phyloP scores from a whole-genome alignment of 441 rosid species.

The Syzygium syzygioides region DNA sequence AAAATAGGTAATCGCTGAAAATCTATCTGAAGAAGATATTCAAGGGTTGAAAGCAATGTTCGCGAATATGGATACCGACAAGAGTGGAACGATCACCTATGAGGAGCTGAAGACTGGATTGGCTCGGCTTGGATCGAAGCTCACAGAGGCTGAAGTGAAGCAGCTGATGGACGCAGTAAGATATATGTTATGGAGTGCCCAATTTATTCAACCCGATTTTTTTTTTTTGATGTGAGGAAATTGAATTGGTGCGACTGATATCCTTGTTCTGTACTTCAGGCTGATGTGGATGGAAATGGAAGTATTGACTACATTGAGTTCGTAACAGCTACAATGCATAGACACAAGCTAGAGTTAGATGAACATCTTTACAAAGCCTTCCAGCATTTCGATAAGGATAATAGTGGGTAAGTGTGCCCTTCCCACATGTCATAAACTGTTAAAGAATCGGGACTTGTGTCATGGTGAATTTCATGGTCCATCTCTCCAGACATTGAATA shows the following conservation, averaged over 20 bases:
- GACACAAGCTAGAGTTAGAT: conserved; percentile 63
- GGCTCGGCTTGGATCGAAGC: conserved; percentile 58
- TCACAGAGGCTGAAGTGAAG: conserved; percentile 52
- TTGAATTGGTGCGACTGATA: not conserved
- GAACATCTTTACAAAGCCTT: conserved; percentile 74
- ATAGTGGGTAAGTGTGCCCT: conserved; percentile 45
- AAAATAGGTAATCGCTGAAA: conserved; percentile 51
- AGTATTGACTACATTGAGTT: conserved; percentile 72
- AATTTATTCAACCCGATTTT: not conserved
- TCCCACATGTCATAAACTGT: not conserved
- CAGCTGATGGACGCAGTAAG: conserved; percentile 70
- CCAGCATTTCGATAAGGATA: conserved; percentile 71
- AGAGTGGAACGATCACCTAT: conserved; percentile 54
- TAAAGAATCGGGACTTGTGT: not conserved
- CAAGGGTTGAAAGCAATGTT: conserved; percentile 56
- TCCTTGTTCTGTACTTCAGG: conserved; percentile 26
- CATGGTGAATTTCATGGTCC: not conserved
- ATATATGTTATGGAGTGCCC: not conserved
- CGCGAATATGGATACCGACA: conserved; percentile 54
- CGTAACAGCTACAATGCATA: conserved; percentile 77
- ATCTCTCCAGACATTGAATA: not conserved
- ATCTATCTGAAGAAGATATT: conserved; percentile 48
- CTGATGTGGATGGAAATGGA: conserved; percentile 78
- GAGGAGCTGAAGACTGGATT: conserved; percentile 55
- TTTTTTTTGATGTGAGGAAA: not conserved